A percentile compares a stretch with the other conserved stretches of the same genome.
Evolutionary conservation across 1,284 basidiomycete species (phyloP).

Genomic region (Ustilago esculenta): DNA sequence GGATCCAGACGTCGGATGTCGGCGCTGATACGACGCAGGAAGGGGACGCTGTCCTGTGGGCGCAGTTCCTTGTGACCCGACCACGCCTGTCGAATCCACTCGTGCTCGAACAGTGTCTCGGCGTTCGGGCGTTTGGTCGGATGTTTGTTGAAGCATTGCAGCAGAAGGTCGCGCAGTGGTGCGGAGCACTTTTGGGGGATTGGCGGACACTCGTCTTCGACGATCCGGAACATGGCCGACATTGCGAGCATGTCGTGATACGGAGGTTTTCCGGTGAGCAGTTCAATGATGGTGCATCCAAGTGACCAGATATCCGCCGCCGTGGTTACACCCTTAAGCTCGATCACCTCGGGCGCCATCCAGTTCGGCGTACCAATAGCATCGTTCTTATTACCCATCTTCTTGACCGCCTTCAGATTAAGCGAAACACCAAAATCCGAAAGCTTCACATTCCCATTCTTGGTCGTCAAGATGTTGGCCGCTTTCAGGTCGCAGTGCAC

Average conservation of each 20-base stretch:
- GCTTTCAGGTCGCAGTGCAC: constrained; percentile 72
- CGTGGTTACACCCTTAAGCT: constrained; percentile 73
- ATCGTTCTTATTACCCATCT: constrained; percentile 74
- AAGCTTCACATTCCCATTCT: constrained; percentile 71
- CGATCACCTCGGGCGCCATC: constrained; percentile 96
- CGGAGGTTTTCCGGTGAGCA: constrained; percentile 88
- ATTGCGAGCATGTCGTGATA: constrained; percentile 75
- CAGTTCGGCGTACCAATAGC: constrained; percentile 94
- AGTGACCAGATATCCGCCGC: constrained; percentile 85
- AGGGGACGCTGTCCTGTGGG: constrained; percentile 91
- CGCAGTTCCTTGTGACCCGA: constrained; percentile 73
- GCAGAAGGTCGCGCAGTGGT: constrained; percentile 79
- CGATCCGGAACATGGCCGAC: constrained; percentile 84
- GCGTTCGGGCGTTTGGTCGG: constrained; percentile 82
- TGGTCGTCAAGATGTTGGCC: constrained; percentile 73
- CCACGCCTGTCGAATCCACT: constrained; percentile 85
- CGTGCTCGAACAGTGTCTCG: constrained; percentile 83
- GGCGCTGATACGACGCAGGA: constrained; percentile 85
- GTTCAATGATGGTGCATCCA: constrained; percentile 90
- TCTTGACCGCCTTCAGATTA: constrained; percentile 69
- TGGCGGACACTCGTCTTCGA: constrained; percentile 87
- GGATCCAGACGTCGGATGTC: constrained; percentile 75
- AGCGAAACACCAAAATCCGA: constrained; percentile 72
- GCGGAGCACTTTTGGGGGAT: constrained; percentile 81
- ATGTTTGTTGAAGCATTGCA: constrained; percentile 87